These are phyloP conservation scores for Lipomyces sp. DNA, from an alignment of 805 yeast species.

Conservation along the genomic window DNA sequence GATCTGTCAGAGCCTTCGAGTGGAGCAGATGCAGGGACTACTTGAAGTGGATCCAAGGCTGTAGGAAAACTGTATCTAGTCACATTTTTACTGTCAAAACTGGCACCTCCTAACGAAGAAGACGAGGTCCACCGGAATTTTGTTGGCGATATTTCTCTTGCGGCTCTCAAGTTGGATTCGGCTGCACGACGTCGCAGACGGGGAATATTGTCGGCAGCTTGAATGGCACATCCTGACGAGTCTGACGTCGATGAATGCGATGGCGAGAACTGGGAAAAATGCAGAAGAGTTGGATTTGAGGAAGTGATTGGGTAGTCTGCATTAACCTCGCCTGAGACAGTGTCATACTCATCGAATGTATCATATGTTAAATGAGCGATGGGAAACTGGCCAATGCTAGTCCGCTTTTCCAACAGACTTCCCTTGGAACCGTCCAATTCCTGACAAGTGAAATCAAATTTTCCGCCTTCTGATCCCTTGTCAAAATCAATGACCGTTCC, in stretches of 20 bases:
- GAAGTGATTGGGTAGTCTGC: not conserved
- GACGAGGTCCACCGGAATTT: conserved; percentile 10
- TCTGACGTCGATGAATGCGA: not conserved
- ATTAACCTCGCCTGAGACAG: not conserved
- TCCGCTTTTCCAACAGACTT: not conserved
- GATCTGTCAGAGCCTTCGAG: not conserved
- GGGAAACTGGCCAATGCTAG: not conserved
- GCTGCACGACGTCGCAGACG: conserved; percentile 15
- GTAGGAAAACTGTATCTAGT: conserved; percentile 15
- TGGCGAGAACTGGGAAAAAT: not conserved
- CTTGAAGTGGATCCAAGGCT: not conserved
- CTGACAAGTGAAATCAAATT: not conserved
- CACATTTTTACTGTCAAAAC: not conserved
- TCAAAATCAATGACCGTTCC: conserved; percentile 2
- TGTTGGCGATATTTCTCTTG: conserved; percentile 1
- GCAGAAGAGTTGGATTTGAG: not conserved
- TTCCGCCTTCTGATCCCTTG: not conserved
- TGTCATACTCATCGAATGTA: not conserved
- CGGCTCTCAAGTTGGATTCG: not conserved
- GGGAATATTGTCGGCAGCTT: not conserved
- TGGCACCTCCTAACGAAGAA: conserved; percentile 1
- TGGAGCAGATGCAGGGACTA: not conserved
- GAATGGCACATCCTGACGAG: conserved; percentile 2
- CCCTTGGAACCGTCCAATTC: not conserved
- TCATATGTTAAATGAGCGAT: not conserved